A percentile compares a stretch with the other conserved stretches of the same genome.
Conservation (phyloP, 140 eudicot species). For the Stevia rebaudiana region DNA sequence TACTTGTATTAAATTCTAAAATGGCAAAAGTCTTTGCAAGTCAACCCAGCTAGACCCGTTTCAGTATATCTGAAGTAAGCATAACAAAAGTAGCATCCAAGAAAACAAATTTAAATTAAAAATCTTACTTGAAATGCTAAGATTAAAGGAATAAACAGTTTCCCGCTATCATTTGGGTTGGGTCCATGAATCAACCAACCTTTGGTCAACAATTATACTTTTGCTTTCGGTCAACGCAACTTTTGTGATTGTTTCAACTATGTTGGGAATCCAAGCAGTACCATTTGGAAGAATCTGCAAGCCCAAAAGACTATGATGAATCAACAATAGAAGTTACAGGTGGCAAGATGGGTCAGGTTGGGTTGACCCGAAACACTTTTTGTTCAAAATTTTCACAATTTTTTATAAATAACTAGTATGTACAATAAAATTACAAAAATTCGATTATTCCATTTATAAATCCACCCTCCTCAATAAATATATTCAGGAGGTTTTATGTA, state of each 20-base stretch:
- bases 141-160: slow-evolving; percentile 62
- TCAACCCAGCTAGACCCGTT: not conserved
- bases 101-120: slow-evolving; percentile 16
- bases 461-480: not conserved
- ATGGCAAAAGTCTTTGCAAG: not conserved
- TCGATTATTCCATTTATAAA: not conserved
- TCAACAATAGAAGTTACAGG: not conserved
- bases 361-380: not conserved
- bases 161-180: slow-evolving; percentile 72
- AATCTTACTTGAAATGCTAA: slow-evolving; percentile 62
- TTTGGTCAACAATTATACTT: slow-evolving; percentile 71
- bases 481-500: not conserved
- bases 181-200: slow-evolving; percentile 93
- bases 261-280: slow-evolving; percentile 74
- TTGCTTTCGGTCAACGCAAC: slow-evolving; percentile 61
- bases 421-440: not conserved
- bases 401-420: not conserved
- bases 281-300: slow-evolving; percentile 78
- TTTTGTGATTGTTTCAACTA: slow-evolving; percentile 63
- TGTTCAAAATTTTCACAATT: not conserved
- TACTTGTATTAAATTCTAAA: not conserved
- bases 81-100: not conserved
- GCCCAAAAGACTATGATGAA: slow-evolving; percentile 1
- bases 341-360: not conserved
- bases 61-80: not conserved